A percentile compares a stretch with the other conserved stretches of the same genome.
Conservation (phyloP, 2,329 filamentous ascomycete genomes). For the Tolypocladium endophyticum region DNA sequence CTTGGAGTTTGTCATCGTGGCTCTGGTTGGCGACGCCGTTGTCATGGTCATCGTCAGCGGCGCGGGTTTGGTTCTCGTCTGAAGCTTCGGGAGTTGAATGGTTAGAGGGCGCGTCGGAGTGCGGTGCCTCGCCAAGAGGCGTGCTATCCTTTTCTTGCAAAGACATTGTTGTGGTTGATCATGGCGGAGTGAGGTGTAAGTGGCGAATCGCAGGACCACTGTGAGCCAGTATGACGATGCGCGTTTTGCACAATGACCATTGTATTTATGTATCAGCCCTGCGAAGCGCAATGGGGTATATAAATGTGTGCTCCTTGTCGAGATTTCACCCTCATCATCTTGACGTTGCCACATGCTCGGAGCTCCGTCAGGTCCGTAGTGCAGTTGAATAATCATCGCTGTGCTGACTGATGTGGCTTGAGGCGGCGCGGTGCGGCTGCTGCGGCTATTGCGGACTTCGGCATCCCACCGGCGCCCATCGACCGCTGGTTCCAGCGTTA, state of each 20-base stretch:
- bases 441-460: background rate
- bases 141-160: background rate
- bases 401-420: background rate
- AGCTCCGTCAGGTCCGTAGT: background rate
- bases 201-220: background rate
- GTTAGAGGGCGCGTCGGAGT: background rate
- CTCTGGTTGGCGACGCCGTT: background rate
- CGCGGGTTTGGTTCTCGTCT: background rate
- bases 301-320: background rate
- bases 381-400: background rate
- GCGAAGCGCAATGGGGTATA: background rate
- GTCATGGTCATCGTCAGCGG: background rate
- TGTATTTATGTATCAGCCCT: background rate
- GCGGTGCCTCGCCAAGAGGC: background rate
- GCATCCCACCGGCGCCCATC: too few relatives aligned
- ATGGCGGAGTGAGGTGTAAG: background rate
- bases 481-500: too few relatives aligned
- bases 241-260: background rate
- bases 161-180: background rate
- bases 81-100: background rate
- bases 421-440: background rate
- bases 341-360: background rate
- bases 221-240: background rate
- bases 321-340: background rate
- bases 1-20: background rate